phyloP scores from a whole-genome alignment of 768 basidiomycete genomes.

The Suillus cothurnatus region DNA sequence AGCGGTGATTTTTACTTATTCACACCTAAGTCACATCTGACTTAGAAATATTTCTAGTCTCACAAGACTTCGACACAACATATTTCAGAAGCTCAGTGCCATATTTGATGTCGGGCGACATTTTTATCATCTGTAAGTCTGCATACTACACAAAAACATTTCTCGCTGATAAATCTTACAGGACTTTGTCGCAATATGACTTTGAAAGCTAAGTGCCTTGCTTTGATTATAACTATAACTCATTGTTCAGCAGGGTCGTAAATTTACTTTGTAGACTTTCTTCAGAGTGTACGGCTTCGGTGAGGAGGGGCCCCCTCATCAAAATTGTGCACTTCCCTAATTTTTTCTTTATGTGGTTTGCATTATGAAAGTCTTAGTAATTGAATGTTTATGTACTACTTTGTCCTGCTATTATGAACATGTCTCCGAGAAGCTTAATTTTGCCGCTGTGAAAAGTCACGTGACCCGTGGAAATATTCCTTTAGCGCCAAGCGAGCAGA shows the following conservation, averaged over 20 bases:
- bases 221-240: not conserved
- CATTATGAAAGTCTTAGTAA: not conserved
- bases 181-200: not conserved
- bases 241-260: not conserved
- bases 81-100: not conserved
- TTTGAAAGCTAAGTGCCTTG: not conserved
- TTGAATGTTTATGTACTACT: not conserved
- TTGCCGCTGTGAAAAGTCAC: not conserved
- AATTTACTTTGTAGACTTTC: not conserved
- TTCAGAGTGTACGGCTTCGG: not conserved
- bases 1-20: constrained; percentile 2
- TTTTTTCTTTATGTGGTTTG: not conserved
- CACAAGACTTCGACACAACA: not conserved
- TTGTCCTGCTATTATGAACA: too few species aligned
- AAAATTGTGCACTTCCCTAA: not conserved
- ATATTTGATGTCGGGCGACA: not conserved
- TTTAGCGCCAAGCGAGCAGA: constrained; percentile 30
- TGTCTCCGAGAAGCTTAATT: too few species aligned
- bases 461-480: not conserved
- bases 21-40: not conserved
- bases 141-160: not conserved
- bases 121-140: not conserved
- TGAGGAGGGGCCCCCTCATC: not conserved
- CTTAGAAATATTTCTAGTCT: too few species aligned
- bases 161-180: not conserved